Evolutionary conservation across 768 basidiomycete species (phyloP).

Genomic region (Clitopilus passeckerianus): DNA sequence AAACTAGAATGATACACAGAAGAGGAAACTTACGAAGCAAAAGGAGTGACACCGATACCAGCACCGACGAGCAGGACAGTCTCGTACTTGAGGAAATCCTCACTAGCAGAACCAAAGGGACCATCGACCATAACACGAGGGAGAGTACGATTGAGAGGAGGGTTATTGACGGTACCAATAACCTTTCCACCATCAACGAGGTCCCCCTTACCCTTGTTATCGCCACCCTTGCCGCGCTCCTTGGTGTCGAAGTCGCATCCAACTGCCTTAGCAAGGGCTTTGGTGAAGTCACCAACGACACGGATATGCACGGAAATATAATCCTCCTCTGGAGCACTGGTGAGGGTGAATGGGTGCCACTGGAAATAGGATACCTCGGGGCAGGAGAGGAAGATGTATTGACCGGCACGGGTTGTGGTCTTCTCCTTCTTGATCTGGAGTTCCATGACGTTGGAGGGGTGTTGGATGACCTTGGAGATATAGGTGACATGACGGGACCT

Average conservation of each 20-base stretch:
- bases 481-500: constrained; percentile 88
- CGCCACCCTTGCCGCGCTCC: constrained; percentile 48
- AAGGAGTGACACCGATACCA: constrained; percentile 96
- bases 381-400: constrained; percentile 90
- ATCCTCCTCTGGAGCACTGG: constrained; percentile 92
- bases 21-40: constrained; percentile 75
- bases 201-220: constrained; percentile 42
- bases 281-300: constrained; percentile 87
- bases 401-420: constrained; percentile 76
- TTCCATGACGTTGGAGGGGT: constrained; percentile 92
- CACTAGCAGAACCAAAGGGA: constrained; percentile 88
- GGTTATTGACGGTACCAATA: constrained; percentile 50
- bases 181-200: constrained; percentile 57
- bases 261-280: constrained; percentile 71
- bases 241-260: constrained; percentile 78
- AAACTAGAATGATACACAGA: neutral
- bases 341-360: constrained; percentile 97
- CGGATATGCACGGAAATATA: constrained; percentile 94
- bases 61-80: constrained; percentile 87
- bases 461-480: constrained; percentile 92
- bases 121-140: constrained; percentile 96
- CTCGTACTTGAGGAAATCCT: constrained; percentile 90
- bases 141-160: constrained; percentile 65
- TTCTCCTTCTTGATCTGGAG: constrained; percentile 97
- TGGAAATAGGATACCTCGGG: constrained; percentile 94